Conservation (phyloP, 306 rosid genomes). For the Casuarina glauca region DNA sequence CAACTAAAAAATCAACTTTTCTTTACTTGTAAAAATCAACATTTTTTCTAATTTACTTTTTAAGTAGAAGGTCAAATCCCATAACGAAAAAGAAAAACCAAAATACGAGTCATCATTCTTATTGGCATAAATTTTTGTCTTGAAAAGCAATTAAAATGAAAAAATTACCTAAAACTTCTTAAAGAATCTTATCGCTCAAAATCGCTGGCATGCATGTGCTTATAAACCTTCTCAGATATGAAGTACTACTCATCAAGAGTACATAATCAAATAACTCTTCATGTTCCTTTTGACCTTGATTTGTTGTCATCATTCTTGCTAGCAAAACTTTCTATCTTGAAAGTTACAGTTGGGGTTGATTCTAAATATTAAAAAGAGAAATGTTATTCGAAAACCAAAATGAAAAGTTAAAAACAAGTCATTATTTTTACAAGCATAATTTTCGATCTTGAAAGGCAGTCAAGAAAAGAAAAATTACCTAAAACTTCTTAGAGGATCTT, state of each 20-base stretch:
- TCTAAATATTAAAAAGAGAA: background rate
- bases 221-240: background rate
- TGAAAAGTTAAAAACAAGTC: background rate
- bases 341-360: too few species aligned
- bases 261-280: background rate
- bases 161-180: constrained; percentile 14
- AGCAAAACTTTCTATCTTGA: too few species aligned
- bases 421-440: background rate
- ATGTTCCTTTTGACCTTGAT: constrained; percentile 5
- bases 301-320: background rate
- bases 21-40: background rate
- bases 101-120: background rate
- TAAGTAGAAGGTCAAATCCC: too few species aligned
- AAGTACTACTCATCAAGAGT: background rate
- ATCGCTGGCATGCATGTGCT: background rate
- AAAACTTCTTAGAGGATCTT: background rate
- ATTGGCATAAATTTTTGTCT: background rate
- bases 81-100: background rate
- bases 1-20: background rate
- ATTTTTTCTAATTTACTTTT: background rate
- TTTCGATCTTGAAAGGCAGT: background rate
- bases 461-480: constrained; percentile 8
- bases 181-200: background rate
- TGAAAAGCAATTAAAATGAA: background rate
- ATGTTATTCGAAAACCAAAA: background rate